Base-by-base conservation (phyloP, 2,329 filamentous ascomycete genomes). In the Cordyceps cicadae region DNA sequence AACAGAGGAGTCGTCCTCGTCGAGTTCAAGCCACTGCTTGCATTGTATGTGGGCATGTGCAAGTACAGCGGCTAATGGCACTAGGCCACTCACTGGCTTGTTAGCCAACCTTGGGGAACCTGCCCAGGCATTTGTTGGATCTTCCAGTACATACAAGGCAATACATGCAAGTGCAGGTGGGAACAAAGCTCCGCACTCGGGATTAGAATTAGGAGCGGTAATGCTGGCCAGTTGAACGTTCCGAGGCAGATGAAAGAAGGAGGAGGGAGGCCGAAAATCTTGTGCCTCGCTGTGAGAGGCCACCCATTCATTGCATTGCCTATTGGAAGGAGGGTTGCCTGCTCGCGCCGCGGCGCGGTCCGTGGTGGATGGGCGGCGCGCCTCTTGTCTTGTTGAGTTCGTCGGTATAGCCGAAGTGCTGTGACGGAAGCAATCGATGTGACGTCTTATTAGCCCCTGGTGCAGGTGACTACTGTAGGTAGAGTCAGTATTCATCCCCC, bases 11-110 rank as follows among this genome's bases (percentile, higher is more conserved):
- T 41, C 43, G 41, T 48, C n/a, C 6, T 37, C 32, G 32, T 48
- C 29, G 21, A 39, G 14, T 11, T n/a, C n/a, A n/a, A n/a, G n/a
- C n/a, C n/a, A n/a, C n/a, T n/a, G n/a, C n/a, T n/a, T n/a, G n/a
- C n/a, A n/a, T n/a, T n/a, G n/a, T n/a, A n/a, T n/a, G n/a, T n/a
- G n/a, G n/a, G n/a, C n/a, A n/a, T n/a, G n/a, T n/a, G 19, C 12
- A 41, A 26, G 17, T n/a, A 3, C 39, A 41, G 21, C 19, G 39
- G 21, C 49, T 57, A 57, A 57, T 41, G 2, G n/a, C 14, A 39
- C 45, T n/a, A 41, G 45, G 43, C 29, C 32, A 57, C 54, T 56
- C n/a, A n/a, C n/a, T n/a, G 43, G 54, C 53, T 54, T 11, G 53
- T 45, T 54, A 29, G 53, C 24, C 24, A 54, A 12, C 32, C 39